Conservation (phyloP, 352 stramenopile species). For the Peronospora farinosa region DNA sequence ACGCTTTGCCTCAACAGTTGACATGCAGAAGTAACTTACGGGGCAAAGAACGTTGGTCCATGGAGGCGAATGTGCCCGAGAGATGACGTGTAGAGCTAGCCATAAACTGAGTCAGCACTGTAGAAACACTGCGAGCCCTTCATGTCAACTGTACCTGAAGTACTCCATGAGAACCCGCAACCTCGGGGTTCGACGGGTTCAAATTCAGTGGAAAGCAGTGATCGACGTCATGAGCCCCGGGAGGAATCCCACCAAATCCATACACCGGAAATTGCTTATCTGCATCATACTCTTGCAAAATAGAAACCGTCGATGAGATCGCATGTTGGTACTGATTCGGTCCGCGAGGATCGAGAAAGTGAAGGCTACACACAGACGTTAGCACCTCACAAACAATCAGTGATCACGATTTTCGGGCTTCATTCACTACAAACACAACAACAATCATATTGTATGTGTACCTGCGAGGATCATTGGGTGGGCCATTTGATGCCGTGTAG, state of each 20-base stretch:
- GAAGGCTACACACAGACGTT: constrained; percentile 33
- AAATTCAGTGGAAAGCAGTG: constrained; percentile 90
- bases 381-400: neutral
- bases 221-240: constrained; percentile 48
- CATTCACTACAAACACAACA: neutral
- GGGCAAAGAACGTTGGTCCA: constrained; percentile 52
- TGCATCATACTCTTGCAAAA: constrained; percentile 64
- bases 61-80: constrained; percentile 46
- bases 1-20: neutral
- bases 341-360: constrained; percentile 55
- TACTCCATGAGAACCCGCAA: constrained; percentile 63
- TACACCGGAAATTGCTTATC: constrained; percentile 74
- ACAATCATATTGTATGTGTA: constrained; percentile 5
- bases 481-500: constrained; percentile 68
- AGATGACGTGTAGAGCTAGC: constrained; percentile 47
- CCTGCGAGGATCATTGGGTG: constrained; percentile 40
- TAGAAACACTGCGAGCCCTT: neutral
- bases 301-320: constrained; percentile 52
- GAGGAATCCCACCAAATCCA: constrained; percentile 78
- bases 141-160: constrained; percentile 36
- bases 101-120: neutral
- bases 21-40: constrained; percentile 23
- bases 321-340: constrained; percentile 79
- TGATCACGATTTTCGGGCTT: neutral
- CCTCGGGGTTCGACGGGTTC: constrained; percentile 63